phyloP scores from a whole-genome alignment of 352 stramenopile genomes.

The Pseudoperonospora humuli region DNA sequence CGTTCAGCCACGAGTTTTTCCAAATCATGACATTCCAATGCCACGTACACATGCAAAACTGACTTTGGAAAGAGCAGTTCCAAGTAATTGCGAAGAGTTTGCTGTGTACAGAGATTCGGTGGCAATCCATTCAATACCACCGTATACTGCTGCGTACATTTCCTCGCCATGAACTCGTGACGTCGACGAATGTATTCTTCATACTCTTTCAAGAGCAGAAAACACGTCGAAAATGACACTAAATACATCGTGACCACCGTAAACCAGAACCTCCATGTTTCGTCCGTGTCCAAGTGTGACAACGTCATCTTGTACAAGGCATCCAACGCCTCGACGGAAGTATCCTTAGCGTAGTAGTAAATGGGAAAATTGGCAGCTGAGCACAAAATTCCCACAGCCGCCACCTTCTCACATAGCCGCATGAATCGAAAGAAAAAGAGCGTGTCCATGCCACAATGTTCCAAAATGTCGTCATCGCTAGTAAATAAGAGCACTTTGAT shows the following conservation, averaged over 20 bases:
- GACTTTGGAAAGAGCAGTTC: conserved; percentile 63
- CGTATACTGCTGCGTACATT: conserved; percentile 64
- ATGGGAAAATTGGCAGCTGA: conserved; percentile 68
- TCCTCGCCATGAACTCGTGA: conserved; percentile 68
- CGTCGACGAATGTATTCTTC: conserved; percentile 61
- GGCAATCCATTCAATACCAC: conserved; percentile 69
- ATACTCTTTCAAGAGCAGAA: conserved; percentile 61
- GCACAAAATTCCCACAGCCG: conserved; percentile 42
- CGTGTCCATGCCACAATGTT: conserved; percentile 70
- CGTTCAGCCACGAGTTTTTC: conserved; percentile 68
- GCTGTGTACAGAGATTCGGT: conserved; percentile 59
- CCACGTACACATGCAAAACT: conserved; percentile 64
- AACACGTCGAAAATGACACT: conserved; percentile 49
- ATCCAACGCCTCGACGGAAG: conserved; percentile 26
- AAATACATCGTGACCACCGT: conserved; percentile 64
- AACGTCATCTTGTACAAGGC: conserved; percentile 60
- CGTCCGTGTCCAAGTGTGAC: conserved; percentile 43
- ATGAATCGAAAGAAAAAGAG: conserved; percentile 77
- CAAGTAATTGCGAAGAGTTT: conserved; percentile 73
- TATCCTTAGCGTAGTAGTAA: conserved; percentile 53
- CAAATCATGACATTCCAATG: conserved; percentile 62
- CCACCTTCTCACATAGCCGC: conserved; percentile 63
- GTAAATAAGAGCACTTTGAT: conserved; percentile 45
- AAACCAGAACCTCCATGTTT: conserved; percentile 57
- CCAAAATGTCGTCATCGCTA: conserved; percentile 60